Evolutionary conservation across 257 asterid genomes (phyloP), one percentile per base, ranked within the genome.

Genomic region (Avicennia marina): DNA sequence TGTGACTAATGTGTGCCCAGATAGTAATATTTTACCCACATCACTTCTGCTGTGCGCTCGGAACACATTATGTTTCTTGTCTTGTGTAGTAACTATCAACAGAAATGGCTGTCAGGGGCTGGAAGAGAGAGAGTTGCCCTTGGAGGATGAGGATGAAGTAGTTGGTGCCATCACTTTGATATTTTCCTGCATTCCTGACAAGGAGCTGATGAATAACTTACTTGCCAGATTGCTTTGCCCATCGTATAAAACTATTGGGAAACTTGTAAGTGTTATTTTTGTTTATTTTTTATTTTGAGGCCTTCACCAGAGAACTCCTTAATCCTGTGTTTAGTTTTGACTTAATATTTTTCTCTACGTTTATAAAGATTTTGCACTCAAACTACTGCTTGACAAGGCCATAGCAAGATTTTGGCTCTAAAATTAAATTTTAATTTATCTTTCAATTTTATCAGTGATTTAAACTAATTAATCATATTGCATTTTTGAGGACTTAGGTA

Each of bases 101-200:
- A 38, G 44, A 55, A 53, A 68, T 72, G 69, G 45, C 62, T 66
- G 64, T 55, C 71, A 89, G 97, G 85, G 86, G 58, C 72, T 86
- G 87, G 94, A 84, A 67, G 85, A 74, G 72, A 76, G 66, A 77
- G 75, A 71, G 62, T 69, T 89, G 64, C 75, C 91, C 29, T 70
- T 76, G 60, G 94, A 81, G 70, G 88, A 79, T 54, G 97, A 89
- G 79, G 91, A 89, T 70, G 95, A 81, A 81, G 82, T 89, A 46
- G 81, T 83, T 32, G 75, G 81, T 51, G 95, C 91, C 40, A 81
- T 89, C 76, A 74, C 84, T 47, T 70, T 75, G 61, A 70, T 83
- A 70, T 73, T 89, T 76, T 83, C 81, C 66, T 79, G 89, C 64
- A 71, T 83, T 62, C 85, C 91, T 68, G 81, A 83, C 75, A 72